Evolutionary conservation across 2,329 filamentous ascomycete genomes (phyloP), one percentile per base, ranked within the genome.

Genomic region (Cylindrodendrum hubeiense): DNA sequence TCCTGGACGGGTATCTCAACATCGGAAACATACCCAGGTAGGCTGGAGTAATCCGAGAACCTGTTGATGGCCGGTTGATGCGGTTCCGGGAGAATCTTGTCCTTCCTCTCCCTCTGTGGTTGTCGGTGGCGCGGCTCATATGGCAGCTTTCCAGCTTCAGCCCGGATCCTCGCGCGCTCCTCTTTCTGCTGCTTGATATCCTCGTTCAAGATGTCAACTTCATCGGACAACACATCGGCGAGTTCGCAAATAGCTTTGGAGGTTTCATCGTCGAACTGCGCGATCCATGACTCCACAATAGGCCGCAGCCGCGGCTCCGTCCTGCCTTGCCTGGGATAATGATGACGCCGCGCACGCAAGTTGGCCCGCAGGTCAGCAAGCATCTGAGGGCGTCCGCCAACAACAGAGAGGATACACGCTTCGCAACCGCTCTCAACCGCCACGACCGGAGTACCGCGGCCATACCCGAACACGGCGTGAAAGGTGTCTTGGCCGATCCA

Each of bases 361-460:
- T 79, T 76, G 3, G 84, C 81, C 28, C 82, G 75, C 33, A 89
- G 70, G 68, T 86, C 85, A 6, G 77, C 72, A 3, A 89, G 74
- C 2, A 82, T 68, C 17, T 78, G 72, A 5, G 71, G 74, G 33
- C 80, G 78, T 0, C 82, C 83, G 2, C 86, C 86, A 1, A 89
- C 71, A 3, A 79, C 78, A 2, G 84, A 80, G 13, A 89, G 73
- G 28, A 86, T 82, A 66, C 87, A 89, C 2, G 85, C 86, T 69
- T 87, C 83, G 66, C 87, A 89, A 2, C 62, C 76, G 7, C 73
- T 78, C 30, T 66, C 60, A 4, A 84, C 74, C 12, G 66, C 52
- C 37, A 78, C 71, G 24, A 24, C 43, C 22, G 67, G 73, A 67
- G 69, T 28, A 56, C 52, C 55, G 1, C 57, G 59, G 3, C 79